A percentile compares a stretch with the other conserved stretches of the same genome.
Evolutionary conservation across 2,329 filamentous ascomycete species (phyloP).

Genomic region (Calonectria fujianensis): DNA sequence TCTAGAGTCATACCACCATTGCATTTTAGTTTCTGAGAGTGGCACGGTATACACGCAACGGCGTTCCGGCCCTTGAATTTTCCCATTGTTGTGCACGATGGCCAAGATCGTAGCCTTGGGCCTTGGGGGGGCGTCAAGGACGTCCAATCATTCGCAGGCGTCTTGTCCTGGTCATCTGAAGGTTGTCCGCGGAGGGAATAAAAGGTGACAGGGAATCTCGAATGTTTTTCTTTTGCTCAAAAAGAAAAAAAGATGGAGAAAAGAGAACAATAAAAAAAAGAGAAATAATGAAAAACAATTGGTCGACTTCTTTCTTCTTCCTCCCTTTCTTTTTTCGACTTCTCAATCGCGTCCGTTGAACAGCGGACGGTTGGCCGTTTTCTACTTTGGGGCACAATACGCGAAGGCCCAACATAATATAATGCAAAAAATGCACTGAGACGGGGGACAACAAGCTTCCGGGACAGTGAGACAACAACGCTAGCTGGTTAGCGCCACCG

Average conservation of each 20-base stretch:
- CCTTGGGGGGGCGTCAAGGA: conserved; percentile 12
- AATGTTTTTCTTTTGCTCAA: background rate
- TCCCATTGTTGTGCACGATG: conserved; percentile 32
- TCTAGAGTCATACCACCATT: conserved; percentile 35
- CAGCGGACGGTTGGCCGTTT: conserved; percentile 20
- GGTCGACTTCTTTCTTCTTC: background rate
- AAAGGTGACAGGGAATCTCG: background rate
- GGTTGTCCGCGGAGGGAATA: background rate
- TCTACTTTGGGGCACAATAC: background rate
- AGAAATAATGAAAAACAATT: background rate
- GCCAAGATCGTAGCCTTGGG: conserved; percentile 3
- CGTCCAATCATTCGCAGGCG: conserved; percentile 9
- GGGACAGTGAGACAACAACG: conserved; percentile 24
- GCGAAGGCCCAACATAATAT: conserved; percentile 19
- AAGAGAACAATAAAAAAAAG: background rate
- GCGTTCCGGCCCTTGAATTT: conserved; percentile 41
- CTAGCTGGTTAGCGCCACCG: conserved; percentile 14
- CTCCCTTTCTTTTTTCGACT: background rate
- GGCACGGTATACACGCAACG: conserved; percentile 38
- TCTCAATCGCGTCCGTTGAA: conserved; percentile 10
- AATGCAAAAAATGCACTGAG: conserved; percentile 18
- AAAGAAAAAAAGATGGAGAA: background rate
- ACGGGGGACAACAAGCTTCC: conserved; percentile 8
- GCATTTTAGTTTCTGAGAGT: conserved; percentile 42
- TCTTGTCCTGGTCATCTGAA: conserved; percentile 9